Evolutionary conservation across 192 early-diverging fungal genomes (phyloP).

Genomic region (Backusella tarrabulga): DNA sequence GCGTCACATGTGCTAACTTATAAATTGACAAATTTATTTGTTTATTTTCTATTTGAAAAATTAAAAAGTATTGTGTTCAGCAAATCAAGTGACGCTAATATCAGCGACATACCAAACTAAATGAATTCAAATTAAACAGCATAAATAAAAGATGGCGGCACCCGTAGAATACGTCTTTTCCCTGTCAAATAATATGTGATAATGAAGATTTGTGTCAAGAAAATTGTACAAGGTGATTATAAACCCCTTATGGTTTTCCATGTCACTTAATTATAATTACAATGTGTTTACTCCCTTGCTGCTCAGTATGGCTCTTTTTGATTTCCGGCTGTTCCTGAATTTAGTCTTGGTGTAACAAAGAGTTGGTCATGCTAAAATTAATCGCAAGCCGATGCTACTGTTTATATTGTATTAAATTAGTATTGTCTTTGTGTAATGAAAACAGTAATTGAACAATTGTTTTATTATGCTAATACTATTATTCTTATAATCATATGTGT

Average conservation of each 20-base stretch:
- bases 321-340: not conserved
- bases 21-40: slow-evolving; percentile 6
- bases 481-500: not conserved
- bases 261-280: slow-evolving; percentile 3
- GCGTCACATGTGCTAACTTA: not conserved
- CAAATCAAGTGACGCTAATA: not conserved
- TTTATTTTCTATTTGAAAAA: not conserved
- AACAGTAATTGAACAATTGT: not conserved
- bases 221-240: not conserved
- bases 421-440: not conserved
- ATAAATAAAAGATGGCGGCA: not conserved
- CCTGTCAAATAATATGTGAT: not conserved
- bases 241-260: not conserved
- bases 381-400: not conserved
- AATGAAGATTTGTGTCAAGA: not conserved
- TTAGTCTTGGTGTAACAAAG: not conserved
- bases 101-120: not conserved
- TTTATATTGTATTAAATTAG: slow-evolving; percentile 7
- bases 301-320: not conserved
- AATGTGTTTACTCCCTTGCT: not conserved
- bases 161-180: not conserved
- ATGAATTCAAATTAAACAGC: slow-evolving; percentile 2
- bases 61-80: not conserved
- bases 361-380: not conserved
- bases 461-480: not conserved